phyloP scores from a whole-genome alignment of 2,329 filamentous ascomycete genomes.

The Penicillium sp. region DNA sequence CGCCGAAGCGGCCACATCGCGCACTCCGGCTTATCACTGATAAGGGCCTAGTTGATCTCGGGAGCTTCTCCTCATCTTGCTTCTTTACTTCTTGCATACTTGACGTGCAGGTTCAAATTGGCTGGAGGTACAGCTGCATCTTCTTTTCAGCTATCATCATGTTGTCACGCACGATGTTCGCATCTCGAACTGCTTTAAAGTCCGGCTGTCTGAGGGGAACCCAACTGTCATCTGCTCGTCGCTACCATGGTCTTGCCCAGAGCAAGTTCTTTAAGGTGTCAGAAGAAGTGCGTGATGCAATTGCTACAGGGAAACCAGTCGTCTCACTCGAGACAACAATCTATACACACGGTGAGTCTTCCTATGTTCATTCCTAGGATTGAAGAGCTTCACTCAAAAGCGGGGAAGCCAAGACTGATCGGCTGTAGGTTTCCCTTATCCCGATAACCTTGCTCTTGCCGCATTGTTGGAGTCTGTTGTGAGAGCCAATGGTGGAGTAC shows the following conservation, averaged over 20 bases:
- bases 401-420: slow-evolving; percentile 11
- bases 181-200: slow-evolving; percentile 25
- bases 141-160: not conserved
- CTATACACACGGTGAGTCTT: slow-evolving; percentile 76
- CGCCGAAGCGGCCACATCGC: slow-evolving; percentile 35
- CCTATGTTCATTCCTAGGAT: not conserved
- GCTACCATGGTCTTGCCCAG: slow-evolving; percentile 33
- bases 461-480: slow-evolving; percentile 77
- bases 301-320: slow-evolving; percentile 73
- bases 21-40: slow-evolving; percentile 35
- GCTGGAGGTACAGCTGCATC: not conserved
- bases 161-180: slow-evolving; percentile 20
- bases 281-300: slow-evolving; percentile 77
- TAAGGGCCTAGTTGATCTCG: not conserved
- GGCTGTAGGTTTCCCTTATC: slow-evolving; percentile 64
- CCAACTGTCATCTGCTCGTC: slow-evolving; percentile 19
- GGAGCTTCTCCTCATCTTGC: slow-evolving; percentile 24
- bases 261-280: slow-evolving; percentile 67
- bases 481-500: slow-evolving; percentile 75
- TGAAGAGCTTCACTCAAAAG: not conserved
- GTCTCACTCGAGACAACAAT: slow-evolving; percentile 95
- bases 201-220: slow-evolving; percentile 19
- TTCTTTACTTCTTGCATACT: slow-evolving; percentile 11
- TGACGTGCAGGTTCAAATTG: not conserved
- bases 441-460: slow-evolving; percentile 73